Conservation (phyloP, 768 basidiomycete genomes). For the Lactifluus echinatus region DNA sequence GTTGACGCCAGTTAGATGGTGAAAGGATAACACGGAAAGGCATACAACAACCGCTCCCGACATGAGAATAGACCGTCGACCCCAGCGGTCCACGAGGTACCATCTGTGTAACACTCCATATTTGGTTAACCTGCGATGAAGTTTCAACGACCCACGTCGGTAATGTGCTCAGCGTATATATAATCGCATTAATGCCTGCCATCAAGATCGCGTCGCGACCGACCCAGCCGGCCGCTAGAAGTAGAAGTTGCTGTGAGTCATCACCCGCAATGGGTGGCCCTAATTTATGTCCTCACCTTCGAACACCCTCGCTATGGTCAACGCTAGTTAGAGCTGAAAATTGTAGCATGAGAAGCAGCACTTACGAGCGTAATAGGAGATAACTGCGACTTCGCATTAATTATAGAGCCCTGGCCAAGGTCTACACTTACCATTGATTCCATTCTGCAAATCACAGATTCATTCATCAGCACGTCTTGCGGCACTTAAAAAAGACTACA, state of each 20-base stretch:
- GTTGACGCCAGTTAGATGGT: not conserved
- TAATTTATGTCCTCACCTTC: slow-evolving; percentile 48
- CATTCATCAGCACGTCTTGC: not conserved
- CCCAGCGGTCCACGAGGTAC: slow-evolving; percentile 91
- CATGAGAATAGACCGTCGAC: slow-evolving; percentile 77
- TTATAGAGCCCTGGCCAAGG: not conserved
- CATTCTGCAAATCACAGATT: slow-evolving; percentile 48
- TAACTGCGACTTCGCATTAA: slow-evolving; percentile 42
- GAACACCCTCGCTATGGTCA: slow-evolving; percentile 67
- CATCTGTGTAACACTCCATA: slow-evolving; percentile 43
- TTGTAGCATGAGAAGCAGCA: not conserved
- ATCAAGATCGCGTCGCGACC: slow-evolving; percentile 90
- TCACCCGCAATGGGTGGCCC: not conserved
- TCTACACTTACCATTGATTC: slow-evolving; percentile 68
- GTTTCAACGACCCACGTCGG: slow-evolving; percentile 54
- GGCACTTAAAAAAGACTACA: slow-evolving; percentile 26
- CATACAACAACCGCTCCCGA: slow-evolving; percentile 74
- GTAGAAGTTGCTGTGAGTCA: slow-evolving; percentile 10
- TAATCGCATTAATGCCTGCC: slow-evolving; percentile 88
- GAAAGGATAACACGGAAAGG: slow-evolving; percentile 2
- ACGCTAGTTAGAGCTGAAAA: slow-evolving; percentile 9
- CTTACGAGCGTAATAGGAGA: slow-evolving; percentile 91
- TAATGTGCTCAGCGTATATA: slow-evolving; percentile 71
- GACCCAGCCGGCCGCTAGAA: slow-evolving; percentile 86
- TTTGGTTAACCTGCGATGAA: slow-evolving; percentile 13